A percentile compares a stretch with the other conserved stretches of the same genome.
Evolutionary conservation across 2,329 filamentous ascomycete genomes (phyloP).

Genomic region (Phyllosticta ampelicida): DNA sequence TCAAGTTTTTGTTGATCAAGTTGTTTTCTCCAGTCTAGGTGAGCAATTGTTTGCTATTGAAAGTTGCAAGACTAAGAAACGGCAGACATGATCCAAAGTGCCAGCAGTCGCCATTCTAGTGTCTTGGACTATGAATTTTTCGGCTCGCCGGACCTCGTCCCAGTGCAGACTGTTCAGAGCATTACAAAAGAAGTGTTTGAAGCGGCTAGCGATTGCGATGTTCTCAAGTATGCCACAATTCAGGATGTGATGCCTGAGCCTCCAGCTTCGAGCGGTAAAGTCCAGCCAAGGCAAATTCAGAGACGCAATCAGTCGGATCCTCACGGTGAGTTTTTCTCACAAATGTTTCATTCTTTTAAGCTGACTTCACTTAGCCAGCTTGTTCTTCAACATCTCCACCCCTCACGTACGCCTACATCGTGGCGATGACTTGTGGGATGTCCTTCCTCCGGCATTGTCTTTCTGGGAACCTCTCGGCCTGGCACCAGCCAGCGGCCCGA

Average conservation of each 20-base stretch:
- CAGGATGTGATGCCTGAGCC: slow-evolving; percentile 31
- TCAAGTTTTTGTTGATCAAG: slow-evolving; percentile 8
- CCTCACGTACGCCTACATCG: slow-evolving; percentile 65
- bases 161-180: slow-evolving; percentile 1
- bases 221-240: slow-evolving; percentile 26
- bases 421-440: slow-evolving; percentile 56
- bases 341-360: neutral
- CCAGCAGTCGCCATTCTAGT: neutral
- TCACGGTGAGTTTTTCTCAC: neutral
- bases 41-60: neutral
- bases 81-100: neutral
- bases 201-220: slow-evolving; percentile 21
- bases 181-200: slow-evolving; percentile 21
- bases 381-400: slow-evolving; percentile 29
- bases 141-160: neutral
- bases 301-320: slow-evolving; percentile 21
- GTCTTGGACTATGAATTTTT: neutral
- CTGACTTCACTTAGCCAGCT: neutral
- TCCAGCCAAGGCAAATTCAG: slow-evolving; percentile 23
- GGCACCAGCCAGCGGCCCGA: slow-evolving; percentile 57
- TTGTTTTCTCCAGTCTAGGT: slow-evolving; percentile 7
- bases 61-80: neutral
- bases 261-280: slow-evolving; percentile 16
- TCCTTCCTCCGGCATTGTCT: slow-evolving; percentile 60
- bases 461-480: slow-evolving; percentile 80